Evolutionary conservation across 148 eudicot species (phyloP).

Genomic region (Vaccinium darrowii): DNA sequence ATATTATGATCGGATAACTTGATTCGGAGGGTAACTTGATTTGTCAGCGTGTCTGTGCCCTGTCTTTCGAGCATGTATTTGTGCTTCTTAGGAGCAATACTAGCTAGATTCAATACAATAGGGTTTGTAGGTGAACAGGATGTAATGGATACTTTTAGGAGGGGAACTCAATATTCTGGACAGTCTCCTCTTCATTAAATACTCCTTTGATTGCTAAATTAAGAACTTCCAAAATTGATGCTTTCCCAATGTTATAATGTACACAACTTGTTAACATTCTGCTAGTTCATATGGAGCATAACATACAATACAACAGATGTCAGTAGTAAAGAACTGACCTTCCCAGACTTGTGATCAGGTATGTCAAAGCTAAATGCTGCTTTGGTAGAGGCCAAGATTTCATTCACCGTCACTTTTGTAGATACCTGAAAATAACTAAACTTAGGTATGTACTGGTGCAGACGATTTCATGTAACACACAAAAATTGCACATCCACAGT

Average conservation of each 20-base stretch:
- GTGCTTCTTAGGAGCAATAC: background rate
- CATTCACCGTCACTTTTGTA: constrained; percentile 67
- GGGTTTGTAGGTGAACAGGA: background rate
- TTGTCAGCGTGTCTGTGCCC: background rate
- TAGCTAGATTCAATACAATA: background rate
- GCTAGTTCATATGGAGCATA: background rate
- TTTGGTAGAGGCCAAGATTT: constrained; percentile 60
- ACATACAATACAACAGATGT: background rate
- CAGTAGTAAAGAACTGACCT: constrained; percentile 10
- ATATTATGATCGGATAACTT: background rate
- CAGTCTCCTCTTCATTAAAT: background rate
- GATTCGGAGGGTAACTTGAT: background rate
- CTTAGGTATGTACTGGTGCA: constrained; percentile 4
- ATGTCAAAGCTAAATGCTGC: constrained; percentile 56
- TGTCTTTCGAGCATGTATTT: too few relatives aligned
- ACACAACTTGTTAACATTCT: constrained; percentile 10
- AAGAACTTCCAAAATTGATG: background rate
- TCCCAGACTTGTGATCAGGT: constrained; percentile 11
- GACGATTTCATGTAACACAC: background rate
- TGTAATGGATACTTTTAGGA: background rate
- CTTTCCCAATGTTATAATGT: background rate
- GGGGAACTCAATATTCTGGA: background rate
- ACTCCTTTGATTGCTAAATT: background rate
- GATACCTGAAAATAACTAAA: constrained; percentile 46
- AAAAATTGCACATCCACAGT: background rate